phyloP scores from a whole-genome alignment of 2,329 filamentous ascomycete genomes.

The Sporothrix variecibatus region DNA sequence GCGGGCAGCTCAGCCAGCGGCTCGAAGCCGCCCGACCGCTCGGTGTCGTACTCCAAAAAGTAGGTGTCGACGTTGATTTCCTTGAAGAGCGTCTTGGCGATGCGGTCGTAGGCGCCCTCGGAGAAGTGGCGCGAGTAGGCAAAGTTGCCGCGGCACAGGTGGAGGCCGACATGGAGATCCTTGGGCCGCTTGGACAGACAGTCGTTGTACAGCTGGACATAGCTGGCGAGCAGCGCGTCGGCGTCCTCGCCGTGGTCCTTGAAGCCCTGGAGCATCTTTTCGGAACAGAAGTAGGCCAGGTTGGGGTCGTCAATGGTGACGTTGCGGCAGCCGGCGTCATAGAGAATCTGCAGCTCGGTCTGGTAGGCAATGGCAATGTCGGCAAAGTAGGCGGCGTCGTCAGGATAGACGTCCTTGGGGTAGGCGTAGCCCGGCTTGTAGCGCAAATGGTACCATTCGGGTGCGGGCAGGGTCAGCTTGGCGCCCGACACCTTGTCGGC shows the following conservation, averaged over 20 bases:
- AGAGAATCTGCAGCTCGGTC: constrained; percentile 49
- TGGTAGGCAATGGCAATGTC: constrained; percentile 55
- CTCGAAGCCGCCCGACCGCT: constrained; percentile 62
- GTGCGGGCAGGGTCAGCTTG: constrained; percentile 64
- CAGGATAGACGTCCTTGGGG: constrained; percentile 49
- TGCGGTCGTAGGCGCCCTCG: constrained; percentile 64
- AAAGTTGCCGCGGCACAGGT: constrained; percentile 66
- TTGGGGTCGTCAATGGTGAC: constrained; percentile 66
- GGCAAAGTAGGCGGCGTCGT: constrained; percentile 52
- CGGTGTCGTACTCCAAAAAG: constrained; percentile 47
- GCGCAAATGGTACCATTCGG: constrained; percentile 63
- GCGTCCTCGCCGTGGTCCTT: constrained; percentile 60
- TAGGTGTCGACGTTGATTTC: constrained; percentile 62
- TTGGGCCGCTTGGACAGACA: constrained; percentile 61
- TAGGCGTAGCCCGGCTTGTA: constrained; percentile 53
- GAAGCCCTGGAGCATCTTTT: constrained; percentile 63
- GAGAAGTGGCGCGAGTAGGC: constrained; percentile 64
- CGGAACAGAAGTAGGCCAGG: constrained; percentile 66
- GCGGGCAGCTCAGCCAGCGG: constrained; percentile 60
- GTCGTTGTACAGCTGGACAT: constrained; percentile 74
- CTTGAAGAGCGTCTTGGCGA: constrained; percentile 62
- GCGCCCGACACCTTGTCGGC: constrained; percentile 63
- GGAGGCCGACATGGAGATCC: constrained; percentile 71
- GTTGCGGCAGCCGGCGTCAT: constrained; percentile 52
- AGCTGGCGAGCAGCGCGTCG: constrained; percentile 67